A percentile compares a stretch with the other conserved stretches of the same genome.
Evolutionary conservation across 768 basidiomycete genomes (phyloP).

Genomic region (Mycena vulgaris): DNA sequence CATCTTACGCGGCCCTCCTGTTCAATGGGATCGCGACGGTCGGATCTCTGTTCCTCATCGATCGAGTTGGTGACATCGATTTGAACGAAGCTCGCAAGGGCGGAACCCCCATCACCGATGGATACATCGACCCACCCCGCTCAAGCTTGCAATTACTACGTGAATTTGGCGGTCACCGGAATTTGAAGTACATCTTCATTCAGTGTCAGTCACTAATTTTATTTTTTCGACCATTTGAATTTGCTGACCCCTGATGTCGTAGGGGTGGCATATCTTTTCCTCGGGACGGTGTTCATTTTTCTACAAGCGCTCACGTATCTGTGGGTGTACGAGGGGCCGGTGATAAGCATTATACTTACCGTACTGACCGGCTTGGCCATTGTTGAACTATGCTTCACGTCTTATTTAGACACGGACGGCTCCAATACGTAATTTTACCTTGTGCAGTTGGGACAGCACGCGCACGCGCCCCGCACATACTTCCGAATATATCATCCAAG

Average conservation of each 20-base stretch:
- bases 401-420: no score
- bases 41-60: slow-evolving; percentile 17
- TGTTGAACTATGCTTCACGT: not conserved
- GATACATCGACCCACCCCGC: not conserved
- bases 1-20: slow-evolving; percentile 20
- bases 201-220: slow-evolving; percentile 17
- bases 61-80: slow-evolving; percentile 19
- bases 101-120: not conserved
- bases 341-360: not conserved
- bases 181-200: slow-evolving; percentile 14
- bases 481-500: no score
- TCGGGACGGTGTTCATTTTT: slow-evolving; percentile 6
- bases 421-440: no score
- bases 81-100: slow-evolving; percentile 9
- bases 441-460: no score
- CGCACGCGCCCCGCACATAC: no score
- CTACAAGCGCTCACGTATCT: slow-evolving; percentile 3
- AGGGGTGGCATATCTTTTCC: slow-evolving; percentile 9
- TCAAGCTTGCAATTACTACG: slow-evolving; percentile 2
- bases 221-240: not conserved
- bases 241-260: not conserved
- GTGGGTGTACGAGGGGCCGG: slow-evolving; percentile 5
- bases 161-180: not conserved
- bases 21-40: slow-evolving; percentile 17
- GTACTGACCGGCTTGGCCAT: not conserved